These are phyloP conservation scores for Ceratocystis harringtonii DNA, from an alignment of 2,329 filamentous ascomycete species.

Conservation along the genomic window DNA sequence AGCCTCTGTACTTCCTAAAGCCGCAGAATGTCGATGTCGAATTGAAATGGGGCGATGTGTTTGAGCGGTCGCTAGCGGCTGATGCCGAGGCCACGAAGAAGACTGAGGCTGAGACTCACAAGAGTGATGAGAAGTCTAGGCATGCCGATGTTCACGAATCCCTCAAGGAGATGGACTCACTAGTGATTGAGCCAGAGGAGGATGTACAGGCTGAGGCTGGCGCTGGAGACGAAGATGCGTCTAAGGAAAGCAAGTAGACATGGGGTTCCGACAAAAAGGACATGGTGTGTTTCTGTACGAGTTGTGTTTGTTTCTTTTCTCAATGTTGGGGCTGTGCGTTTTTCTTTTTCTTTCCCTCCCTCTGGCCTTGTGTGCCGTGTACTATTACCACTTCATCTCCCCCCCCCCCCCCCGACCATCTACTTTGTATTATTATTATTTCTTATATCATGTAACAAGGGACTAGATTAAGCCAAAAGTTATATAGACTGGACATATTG, in stretches of 20 bases:
- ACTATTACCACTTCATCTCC: not conserved
- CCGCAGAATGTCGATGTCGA: constrained; percentile 28
- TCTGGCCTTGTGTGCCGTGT: too few species aligned
- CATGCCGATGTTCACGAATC: not conserved
- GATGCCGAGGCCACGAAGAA: not conserved
- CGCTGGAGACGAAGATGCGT: not conserved
- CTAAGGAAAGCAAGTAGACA: not conserved
- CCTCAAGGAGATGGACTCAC: not conserved
- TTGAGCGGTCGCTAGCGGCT: constrained; percentile 18
- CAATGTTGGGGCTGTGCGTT: not conserved
- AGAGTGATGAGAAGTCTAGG: not conserved
- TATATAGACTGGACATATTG: constrained; percentile 5
- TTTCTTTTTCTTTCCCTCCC: not conserved
- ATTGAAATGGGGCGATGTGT: constrained; percentile 25
- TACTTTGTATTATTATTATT: constrained; percentile 10
- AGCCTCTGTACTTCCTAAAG: constrained; percentile 30
- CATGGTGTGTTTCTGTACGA: not conserved
- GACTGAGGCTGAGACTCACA: not conserved
- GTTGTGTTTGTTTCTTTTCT: not conserved
- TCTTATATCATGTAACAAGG: constrained; percentile 6
- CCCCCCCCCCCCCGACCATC: not conserved
- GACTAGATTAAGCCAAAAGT: not conserved
- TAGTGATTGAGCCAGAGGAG: constrained; percentile 8
- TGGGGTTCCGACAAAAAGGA: not conserved
- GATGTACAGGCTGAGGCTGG: not conserved